phyloP scores from a whole-genome alignment of 2,329 filamentous ascomycete genomes.

The Leptosphaerulina australis region DNA sequence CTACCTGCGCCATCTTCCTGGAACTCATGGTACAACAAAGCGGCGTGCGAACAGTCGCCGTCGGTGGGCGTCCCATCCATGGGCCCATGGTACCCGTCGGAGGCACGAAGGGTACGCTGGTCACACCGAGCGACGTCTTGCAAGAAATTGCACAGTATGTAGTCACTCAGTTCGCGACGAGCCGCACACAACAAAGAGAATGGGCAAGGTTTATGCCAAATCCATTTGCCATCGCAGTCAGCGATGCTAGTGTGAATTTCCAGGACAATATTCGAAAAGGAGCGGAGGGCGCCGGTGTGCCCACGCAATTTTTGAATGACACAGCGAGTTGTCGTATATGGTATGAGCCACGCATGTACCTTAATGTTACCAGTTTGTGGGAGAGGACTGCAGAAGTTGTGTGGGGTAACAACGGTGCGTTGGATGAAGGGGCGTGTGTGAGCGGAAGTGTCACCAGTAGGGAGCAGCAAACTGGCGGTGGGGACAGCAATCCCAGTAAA shows the following conservation, averaged over 20 bases:
- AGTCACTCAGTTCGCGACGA: constrained; percentile 25
- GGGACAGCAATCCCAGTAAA: constrained; percentile 29
- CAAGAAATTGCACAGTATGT: constrained; percentile 27
- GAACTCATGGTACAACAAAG: constrained; percentile 55
- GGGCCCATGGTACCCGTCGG: constrained; percentile 54
- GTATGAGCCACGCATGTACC: constrained; percentile 61
- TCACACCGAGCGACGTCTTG: constrained; percentile 36
- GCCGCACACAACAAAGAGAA: constrained; percentile 13
- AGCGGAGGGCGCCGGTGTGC: constrained; percentile 44
- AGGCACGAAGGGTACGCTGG: constrained; percentile 53
- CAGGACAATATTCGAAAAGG: constrained; percentile 48
- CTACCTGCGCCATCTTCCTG: constrained; percentile 54
- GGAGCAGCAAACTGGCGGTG: constrained; percentile 36
- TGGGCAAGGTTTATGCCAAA: constrained; percentile 36
- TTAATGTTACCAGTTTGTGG: constrained; percentile 62
- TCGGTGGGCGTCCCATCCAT: constrained; percentile 51
- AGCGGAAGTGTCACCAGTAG: constrained; percentile 35
- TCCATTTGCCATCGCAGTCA: constrained; percentile 29
- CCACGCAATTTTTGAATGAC: constrained; percentile 66
- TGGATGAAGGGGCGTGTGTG: constrained; percentile 40
- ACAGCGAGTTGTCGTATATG: constrained; percentile 67
- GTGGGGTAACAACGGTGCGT: constrained; percentile 36
- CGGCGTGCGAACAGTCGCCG: constrained; percentile 49
- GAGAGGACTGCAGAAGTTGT: constrained; percentile 41
- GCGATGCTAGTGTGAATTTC: constrained; percentile 45